phyloP scores from a whole-genome alignment of 1,139 yeast genomes.

The Yamadazyma diddensiae region DNA sequence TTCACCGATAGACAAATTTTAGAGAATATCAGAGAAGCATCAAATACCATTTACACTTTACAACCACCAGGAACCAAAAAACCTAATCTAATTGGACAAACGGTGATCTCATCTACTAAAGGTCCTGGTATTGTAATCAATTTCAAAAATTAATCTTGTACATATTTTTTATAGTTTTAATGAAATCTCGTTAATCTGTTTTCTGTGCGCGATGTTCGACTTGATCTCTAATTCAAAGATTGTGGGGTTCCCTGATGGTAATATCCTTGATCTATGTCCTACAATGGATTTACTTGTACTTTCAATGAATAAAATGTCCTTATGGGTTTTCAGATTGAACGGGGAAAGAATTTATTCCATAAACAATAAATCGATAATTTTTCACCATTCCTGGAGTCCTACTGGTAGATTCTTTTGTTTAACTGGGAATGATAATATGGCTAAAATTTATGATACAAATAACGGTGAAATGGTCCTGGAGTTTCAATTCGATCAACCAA shows the following conservation, averaged over 20 bases:
- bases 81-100: conserved; percentile 69
- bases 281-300: conserved; percentile 52
- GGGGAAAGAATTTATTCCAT: conserved; percentile 56
- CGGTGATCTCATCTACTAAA: conserved; percentile 65
- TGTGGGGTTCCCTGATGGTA: conserved; percentile 41
- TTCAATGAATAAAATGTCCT: conserved; percentile 45
- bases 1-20: conserved; percentile 77
- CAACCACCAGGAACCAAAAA: conserved; percentile 59
- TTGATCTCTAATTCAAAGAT: conserved; percentile 13
- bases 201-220: conserved; percentile 12
- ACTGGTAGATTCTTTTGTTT: conserved; percentile 44
- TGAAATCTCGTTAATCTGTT: background rate
- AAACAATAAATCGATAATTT: conserved; percentile 34
- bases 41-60: conserved; percentile 60
- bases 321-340: conserved; percentile 52
- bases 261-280: conserved; percentile 53
- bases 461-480: conserved; percentile 39
- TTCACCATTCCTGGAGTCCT: conserved; percentile 32
- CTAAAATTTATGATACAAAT: conserved; percentile 49
- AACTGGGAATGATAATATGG: conserved; percentile 42
- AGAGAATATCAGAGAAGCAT: conserved; percentile 68
- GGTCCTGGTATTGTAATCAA: conserved; percentile 83
- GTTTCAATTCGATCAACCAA: conserved; percentile 16
- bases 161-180: too few relatives aligned
- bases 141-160: conserved; percentile 22